Conservation (phyloP, 73 alveolate genomes). For the Effrenium voratum region DNA sequence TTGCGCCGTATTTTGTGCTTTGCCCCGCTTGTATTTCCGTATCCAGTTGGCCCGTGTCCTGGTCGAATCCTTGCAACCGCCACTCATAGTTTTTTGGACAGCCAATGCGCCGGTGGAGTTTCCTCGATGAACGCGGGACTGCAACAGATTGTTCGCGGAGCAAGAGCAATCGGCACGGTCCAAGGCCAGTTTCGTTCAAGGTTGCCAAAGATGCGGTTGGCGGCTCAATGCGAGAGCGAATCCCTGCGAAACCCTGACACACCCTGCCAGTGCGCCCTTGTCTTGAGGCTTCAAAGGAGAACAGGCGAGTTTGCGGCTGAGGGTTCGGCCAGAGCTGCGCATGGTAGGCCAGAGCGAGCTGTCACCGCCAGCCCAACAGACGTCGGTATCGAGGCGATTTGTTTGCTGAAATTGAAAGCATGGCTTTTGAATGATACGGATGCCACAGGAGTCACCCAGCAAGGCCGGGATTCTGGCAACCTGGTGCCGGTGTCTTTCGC, state of each 20-base stretch:
- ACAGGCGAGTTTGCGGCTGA: background rate
- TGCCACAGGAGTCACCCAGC: background rate
- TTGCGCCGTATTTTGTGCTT: background rate
- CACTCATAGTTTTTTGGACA: background rate
- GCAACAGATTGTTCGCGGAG: background rate
- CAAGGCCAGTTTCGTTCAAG: constrained; percentile 76
- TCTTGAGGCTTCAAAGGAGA: background rate
- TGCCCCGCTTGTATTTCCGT: background rate
- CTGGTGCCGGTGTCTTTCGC: background rate
- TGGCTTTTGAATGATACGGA: background rate
- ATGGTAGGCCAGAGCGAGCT: background rate
- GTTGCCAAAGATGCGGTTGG: background rate
- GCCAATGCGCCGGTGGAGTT: background rate
- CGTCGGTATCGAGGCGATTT: constrained; percentile 43
- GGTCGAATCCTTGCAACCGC: background rate
- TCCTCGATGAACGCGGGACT: background rate
- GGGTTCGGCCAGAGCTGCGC: background rate
- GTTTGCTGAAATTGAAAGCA: background rate
- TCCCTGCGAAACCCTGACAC: background rate
- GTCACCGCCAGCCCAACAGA: constrained; percentile 55
- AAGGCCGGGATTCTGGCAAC: background rate
- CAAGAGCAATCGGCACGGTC: background rate
- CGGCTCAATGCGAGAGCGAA: background rate
- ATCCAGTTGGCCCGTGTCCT: background rate
- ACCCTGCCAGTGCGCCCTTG: too few relatives aligned